Conservation (phyloP, 768 basidiomycete species). For the Astraeus odoratus region DNA sequence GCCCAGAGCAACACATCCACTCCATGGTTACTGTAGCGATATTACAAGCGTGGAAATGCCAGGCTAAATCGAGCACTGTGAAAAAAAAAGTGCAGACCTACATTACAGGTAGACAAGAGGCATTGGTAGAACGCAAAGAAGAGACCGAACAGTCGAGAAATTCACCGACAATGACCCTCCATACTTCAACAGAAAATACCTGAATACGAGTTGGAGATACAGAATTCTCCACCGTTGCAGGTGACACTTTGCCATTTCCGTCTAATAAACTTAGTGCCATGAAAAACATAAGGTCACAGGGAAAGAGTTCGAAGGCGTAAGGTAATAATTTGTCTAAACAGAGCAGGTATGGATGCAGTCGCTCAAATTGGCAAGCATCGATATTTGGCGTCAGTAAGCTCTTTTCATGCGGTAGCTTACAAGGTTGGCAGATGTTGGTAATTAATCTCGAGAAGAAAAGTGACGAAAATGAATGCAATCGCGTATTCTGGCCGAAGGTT, state of each 20-base stretch:
- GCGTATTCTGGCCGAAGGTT: too few relatives aligned
- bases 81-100: constrained; percentile 37
- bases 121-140: background rate
- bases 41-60: constrained; percentile 37
- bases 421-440: too few relatives aligned
- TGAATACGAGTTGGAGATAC: too few relatives aligned
- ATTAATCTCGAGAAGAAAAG: too few relatives aligned
- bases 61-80: constrained; percentile 31
- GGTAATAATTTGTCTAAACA: constrained; percentile 13
- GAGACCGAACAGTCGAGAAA: too few relatives aligned
- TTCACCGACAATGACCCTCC: too few relatives aligned
- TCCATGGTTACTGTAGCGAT: constrained; percentile 41
- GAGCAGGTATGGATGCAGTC: constrained; percentile 23
- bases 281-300: constrained; percentile 21
- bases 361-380: constrained; percentile 22
- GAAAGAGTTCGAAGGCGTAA: background rate
- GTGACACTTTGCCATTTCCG: constrained; percentile 5
- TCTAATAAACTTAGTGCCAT: constrained; percentile 16
- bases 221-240: too few relatives aligned
- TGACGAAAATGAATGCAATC: too few relatives aligned
- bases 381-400: background rate
- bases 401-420: background rate
- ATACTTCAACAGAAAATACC: too few relatives aligned
- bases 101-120: constrained; percentile 16
- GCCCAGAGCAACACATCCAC: constrained; percentile 60